Evolutionary conservation across 345 rosid genomes (phyloP).

Genomic region (Brassica incana): DNA sequence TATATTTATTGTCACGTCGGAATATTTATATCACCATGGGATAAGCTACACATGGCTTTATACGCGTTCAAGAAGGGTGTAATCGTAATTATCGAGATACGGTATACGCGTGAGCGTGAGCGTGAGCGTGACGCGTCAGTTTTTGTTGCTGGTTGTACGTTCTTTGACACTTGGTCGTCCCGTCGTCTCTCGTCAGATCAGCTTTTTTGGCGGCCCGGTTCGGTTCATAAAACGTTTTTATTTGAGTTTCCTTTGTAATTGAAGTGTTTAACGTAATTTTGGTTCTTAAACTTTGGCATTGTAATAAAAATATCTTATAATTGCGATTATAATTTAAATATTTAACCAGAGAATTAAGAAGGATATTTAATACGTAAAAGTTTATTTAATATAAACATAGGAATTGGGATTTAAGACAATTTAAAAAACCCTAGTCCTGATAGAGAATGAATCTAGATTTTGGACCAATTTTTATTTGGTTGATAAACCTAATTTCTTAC

Average conservation of each 20-base stretch:
- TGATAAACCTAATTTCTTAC: background rate
- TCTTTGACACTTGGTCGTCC: background rate
- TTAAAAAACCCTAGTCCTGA: background rate
- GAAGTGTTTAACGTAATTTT: no score
- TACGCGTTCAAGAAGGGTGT: slow-evolving; percentile 24
- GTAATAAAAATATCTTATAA: no score
- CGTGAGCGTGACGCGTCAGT: background rate
- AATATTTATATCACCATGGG: background rate
- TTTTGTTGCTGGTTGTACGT: background rate
- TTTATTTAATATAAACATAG: background rate
- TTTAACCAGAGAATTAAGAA: background rate
- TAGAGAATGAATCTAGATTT: background rate
- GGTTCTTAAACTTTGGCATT: no score
- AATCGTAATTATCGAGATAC: background rate
- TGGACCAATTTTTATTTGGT: slow-evolving; percentile 5
- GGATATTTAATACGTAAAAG: background rate
- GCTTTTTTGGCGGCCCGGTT: background rate
- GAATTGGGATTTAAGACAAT: background rate
- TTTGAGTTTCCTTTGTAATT: no score
- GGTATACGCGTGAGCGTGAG: background rate
- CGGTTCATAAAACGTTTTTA: no score
- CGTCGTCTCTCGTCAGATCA: slow-evolving; percentile 3
- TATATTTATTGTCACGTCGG: background rate
- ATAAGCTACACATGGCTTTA: background rate
- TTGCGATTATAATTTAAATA: no score